Percentiles rank a stretch among this genome's conserved stretches.
These are phyloP conservation scores for Austroboletus festivus DNA, from an alignment of 768 basidiomycete genomes.

Conservation along the genomic window DNA sequence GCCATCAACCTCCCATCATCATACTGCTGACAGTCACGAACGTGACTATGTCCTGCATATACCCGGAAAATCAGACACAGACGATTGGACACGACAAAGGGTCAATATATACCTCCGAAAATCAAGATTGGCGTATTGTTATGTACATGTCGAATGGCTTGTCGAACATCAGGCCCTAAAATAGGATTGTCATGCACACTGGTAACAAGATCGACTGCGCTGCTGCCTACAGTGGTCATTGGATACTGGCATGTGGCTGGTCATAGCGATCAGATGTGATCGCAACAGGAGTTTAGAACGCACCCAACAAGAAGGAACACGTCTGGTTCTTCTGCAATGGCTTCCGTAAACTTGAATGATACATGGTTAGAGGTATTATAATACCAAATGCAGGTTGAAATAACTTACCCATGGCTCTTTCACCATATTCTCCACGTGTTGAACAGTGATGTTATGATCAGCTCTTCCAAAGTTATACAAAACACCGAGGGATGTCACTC, in stretches of 20 bases:
- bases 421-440: slow-evolving; percentile 69
- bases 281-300: slow-evolving; percentile 13
- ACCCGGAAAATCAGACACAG: no score
- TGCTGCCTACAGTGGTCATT: slow-evolving; percentile 56
- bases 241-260: slow-evolving; percentile 80
- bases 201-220: not conserved
- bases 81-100: not conserved
- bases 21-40: slow-evolving; percentile 28
- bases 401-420: slow-evolving; percentile 68
- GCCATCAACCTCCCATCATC: slow-evolving; percentile 31
- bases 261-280: not conserved
- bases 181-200: not conserved
- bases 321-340: slow-evolving; percentile 78
- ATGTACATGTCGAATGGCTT: slow-evolving; percentile 72
- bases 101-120: slow-evolving; percentile 55
- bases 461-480: slow-evolving; percentile 76
- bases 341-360: slow-evolving; percentile 60
- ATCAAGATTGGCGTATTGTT: slow-evolving; percentile 76
- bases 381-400: not conserved
- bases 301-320: slow-evolving; percentile 74
- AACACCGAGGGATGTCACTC: slow-evolving; percentile 77
- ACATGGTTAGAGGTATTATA: not conserved
- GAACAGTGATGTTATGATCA: slow-evolving; percentile 68
- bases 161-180: slow-evolving; percentile 69
- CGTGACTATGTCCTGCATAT: slow-evolving; percentile 47